Percentiles rank a stretch among this genome's conserved stretches.
phyloP scores from a whole-genome alignment of 305 asterid genomes.

The Striga hermonthica region DNA sequence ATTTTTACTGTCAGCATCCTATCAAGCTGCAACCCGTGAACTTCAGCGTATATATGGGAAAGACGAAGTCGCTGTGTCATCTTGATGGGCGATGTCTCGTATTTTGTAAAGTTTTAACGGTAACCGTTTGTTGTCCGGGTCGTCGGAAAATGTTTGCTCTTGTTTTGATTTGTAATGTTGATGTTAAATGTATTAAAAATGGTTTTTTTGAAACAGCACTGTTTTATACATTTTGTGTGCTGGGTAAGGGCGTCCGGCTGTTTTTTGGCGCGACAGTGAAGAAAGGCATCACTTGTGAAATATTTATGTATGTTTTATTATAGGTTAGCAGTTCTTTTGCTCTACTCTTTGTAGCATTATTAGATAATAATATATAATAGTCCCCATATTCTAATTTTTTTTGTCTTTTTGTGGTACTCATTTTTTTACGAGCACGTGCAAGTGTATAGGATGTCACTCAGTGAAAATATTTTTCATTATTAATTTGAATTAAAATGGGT shows the following conservation, averaged over 20 bases:
- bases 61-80: slow-evolving; percentile 37
- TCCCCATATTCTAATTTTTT: background rate
- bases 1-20: slow-evolving; percentile 48
- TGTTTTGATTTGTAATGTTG: slow-evolving; percentile 21
- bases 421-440: too few species aligned
- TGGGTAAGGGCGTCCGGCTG: background rate
- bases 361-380: too few species aligned
- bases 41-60: slow-evolving; percentile 58
- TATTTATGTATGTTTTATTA: background rate
- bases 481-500: too few species aligned
- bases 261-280: slow-evolving; percentile 9
- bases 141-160: slow-evolving; percentile 26
- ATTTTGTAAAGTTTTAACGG: slow-evolving; percentile 29
- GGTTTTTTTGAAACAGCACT: slow-evolving; percentile 17
- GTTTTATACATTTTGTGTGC: slow-evolving; percentile 20
- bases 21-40: slow-evolving; percentile 58
- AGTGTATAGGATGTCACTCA: too few species aligned
- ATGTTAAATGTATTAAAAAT: slow-evolving; percentile 16
- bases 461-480: too few species aligned
- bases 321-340: slow-evolving; percentile 13
- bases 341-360: background rate
- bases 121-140: slow-evolving; percentile 36
- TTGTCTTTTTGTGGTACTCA: background rate
- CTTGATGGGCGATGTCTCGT: slow-evolving; percentile 34
- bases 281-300: slow-evolving; percentile 7